A percentile compares a stretch with the other conserved stretches of the same genome.
These are phyloP conservation scores for Dalbergia oliveri DNA, from an alignment of 306 rosid species.

Conservation along the genomic window DNA sequence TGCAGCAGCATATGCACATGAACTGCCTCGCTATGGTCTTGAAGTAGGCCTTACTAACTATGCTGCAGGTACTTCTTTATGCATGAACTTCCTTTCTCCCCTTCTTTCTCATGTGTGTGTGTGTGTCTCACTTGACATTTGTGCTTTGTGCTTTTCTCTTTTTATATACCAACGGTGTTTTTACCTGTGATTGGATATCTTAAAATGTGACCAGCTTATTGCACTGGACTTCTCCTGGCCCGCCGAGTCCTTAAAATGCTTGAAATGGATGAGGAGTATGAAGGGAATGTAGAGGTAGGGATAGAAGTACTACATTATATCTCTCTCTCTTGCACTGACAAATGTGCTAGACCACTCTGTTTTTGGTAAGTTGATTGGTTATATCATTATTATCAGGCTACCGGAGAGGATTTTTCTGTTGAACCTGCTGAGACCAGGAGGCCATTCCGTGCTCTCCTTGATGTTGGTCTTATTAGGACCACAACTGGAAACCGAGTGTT, in stretches of 20 bases:
- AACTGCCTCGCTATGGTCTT: slow-evolving; percentile 81
- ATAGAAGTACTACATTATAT: neutral
- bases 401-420: slow-evolving; percentile 84
- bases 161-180: neutral
- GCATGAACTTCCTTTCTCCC: neutral
- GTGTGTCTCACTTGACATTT: neutral
- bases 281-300: slow-evolving; percentile 91
- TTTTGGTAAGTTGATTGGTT: neutral
- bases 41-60: slow-evolving; percentile 91
- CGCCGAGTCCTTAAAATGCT: slow-evolving; percentile 78
- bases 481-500: slow-evolving; percentile 92
- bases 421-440: slow-evolving; percentile 84
- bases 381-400: slow-evolving; percentile 57
- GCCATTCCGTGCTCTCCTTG: slow-evolving; percentile 77
- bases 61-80: slow-evolving; percentile 77
- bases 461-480: neutral
- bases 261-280: slow-evolving; percentile 82
- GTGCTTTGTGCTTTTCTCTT: neutral
- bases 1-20: slow-evolving; percentile 77
- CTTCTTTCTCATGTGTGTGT: neutral
- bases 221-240: slow-evolving; percentile 93
- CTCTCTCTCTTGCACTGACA: neutral
- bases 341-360: too few species aligned
- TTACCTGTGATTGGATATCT: neutral
- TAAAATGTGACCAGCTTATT: slow-evolving; percentile 66